Base-by-base conservation (phyloP, 768 basidiomycete species). In the Cubamyces lactineus region DNA sequence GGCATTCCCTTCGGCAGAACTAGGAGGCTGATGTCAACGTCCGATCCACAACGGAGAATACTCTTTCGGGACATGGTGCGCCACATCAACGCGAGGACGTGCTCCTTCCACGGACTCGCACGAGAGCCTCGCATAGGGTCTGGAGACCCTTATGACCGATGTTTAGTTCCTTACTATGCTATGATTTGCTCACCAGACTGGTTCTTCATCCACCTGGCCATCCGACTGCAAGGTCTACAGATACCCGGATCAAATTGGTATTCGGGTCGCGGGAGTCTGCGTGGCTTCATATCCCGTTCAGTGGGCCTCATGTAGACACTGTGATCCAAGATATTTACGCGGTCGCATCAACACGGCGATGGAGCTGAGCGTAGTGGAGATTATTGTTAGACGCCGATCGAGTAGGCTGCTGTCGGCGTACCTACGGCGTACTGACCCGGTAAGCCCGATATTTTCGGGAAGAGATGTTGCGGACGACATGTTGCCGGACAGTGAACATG, bases 11-110 rank as follows among this genome's bases (percentile, higher is more conserved):
- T 53, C 62, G 57, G 62, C 61, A 56, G 61, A 62, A 57, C 49
- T 52, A 43, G 39, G 23, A 40, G 41, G 63, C 28, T 64, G 63
- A 64, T 64, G 63, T 64, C 63, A 64, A 64, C 58, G 38, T 64
- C 63, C 63, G 63, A 64, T 64, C 42, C 42, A 46, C 15, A 46
- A 60, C 63, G 63, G 63, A 64, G 58, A 52, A 59, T 59, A 41
- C 57, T 59, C 49, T 45, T 59, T 59, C 19, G 41, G 57, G 57
- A 43, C 30, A 48, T 5, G 41, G 30, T 34, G 49, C 57, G 57
- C 57, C 57, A 51, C 57, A 51, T 51, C 49, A 45, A 23, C 42
- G 19, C 11, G 28, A 51, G 41, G 30, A 38, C 43, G 11, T n/a
- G n/a, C 17, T n/a, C 19, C 23, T 42, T 21, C 39, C 23, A 26